Base-by-base conservation (phyloP, 345 rosid species). In the Citrus maxima region DNA sequence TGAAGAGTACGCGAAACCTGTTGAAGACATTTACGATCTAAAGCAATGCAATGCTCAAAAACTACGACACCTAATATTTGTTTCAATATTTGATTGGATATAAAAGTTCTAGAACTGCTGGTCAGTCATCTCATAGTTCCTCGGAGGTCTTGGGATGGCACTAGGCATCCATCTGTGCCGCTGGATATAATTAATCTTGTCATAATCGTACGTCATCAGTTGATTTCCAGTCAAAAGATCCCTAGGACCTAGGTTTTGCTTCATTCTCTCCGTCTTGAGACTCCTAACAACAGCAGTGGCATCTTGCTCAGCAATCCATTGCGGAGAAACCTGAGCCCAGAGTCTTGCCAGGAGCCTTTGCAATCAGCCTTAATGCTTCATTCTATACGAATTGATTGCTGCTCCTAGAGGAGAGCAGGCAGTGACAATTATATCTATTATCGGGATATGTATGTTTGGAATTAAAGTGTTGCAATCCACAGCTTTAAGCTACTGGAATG, bases 221-320 rank as follows among this genome's bases (percentile, higher is more conserved):
- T 35, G 76, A 55, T 54, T 9, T 51, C 75, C 82, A 67, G 56
- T 76, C 28, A 68, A 72, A 4, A 79, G 8, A 72, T 60, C 25
- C 38, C 38, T 37, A 37, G 38, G 1, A 37, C 40, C 80, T 38
- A 72, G 9, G 13, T 79, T 72, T 56, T 76, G 71, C 71, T 66
- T 67, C 28, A 79, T 22, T 22, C 82, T 79, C 63, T 79, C 77
- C 10, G 37, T 65, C 4, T 65, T 75, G 68, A 28, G 62, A 62
- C 79, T 78, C 56, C 70, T 78, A 2, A 63, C 79, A 18, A 72
- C 64, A 4, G 60, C 28, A 40, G 77, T 65, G 7, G 54, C 70
- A 4, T 73, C 83, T 66, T 77, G 83, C 74, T 72, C 80, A 30
- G 42, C 7, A n/a, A 78, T 9, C 79, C 79, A 76, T 59, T 75